phyloP scores from a whole-genome alignment of 2,329 filamentous ascomycete genomes.

The Ceratocystis alfenasii region DNA sequence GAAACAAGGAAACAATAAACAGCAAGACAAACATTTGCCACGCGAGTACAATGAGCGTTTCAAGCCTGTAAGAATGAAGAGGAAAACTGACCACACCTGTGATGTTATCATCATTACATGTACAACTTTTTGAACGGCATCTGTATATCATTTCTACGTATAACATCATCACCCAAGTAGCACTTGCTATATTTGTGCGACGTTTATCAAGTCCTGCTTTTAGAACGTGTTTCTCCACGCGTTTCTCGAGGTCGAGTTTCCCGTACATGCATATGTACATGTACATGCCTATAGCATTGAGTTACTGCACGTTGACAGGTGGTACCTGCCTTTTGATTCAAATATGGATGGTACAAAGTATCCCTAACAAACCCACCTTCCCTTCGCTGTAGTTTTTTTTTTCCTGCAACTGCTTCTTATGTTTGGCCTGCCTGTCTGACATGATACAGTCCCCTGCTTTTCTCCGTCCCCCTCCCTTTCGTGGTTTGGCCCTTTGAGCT shows the following conservation, averaged over 20 bases:
- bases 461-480: background rate
- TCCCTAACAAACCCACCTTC: background rate
- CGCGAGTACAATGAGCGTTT: conserved; percentile 4
- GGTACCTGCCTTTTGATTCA: conserved; percentile 9
- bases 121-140: background rate
- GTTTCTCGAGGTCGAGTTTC: background rate
- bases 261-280: background rate
- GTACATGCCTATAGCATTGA: background rate
- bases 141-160: too few relatives aligned
- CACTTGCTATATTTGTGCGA: background rate
- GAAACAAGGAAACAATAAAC: conserved; percentile 6
- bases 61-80: background rate
- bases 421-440: background rate
- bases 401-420: background rate
- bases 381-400: background rate
- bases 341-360: background rate
- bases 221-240: background rate
- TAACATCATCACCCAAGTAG: background rate
- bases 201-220: background rate
- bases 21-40: conserved; percentile 2
- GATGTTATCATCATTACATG: background rate
- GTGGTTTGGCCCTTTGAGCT: background rate
- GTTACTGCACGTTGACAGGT: background rate
- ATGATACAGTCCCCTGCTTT: background rate
- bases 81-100: background rate